Evolutionary conservation across 1,284 basidiomycete genomes (phyloP).

Genomic region (Psilocybe mexicana): DNA sequence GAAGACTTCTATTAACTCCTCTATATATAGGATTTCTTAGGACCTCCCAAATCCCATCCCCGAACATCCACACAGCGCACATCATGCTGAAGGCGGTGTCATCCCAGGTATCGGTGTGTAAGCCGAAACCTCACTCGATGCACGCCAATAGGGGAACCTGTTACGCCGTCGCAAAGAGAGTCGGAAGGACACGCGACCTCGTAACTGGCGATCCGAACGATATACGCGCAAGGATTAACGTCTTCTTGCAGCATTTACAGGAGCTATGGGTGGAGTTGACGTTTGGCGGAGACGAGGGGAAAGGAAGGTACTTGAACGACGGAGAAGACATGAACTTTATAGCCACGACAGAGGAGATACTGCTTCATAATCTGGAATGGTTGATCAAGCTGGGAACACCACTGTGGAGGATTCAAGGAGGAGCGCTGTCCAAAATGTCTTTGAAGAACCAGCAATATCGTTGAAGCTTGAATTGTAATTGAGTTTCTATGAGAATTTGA

Average conservation of each 20-base stretch:
- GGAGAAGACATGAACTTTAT: slow-evolving; percentile 4
- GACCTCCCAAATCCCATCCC: no score
- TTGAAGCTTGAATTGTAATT: no score
- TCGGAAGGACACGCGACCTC: not conserved
- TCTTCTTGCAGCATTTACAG: not conserved
- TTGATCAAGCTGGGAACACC: not conserved
- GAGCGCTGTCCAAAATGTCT: not conserved
- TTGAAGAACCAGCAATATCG: not conserved
- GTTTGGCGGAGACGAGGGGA: slow-evolving; percentile 5
- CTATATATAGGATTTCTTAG: no score
- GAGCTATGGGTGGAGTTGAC: slow-evolving; percentile 1
- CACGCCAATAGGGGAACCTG: slow-evolving; percentile 8
- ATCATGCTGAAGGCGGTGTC: not conserved
- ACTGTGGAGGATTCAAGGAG: slow-evolving; percentile 5
- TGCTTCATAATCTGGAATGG: slow-evolving; percentile 5
- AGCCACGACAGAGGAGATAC: not conserved
- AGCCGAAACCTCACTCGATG: slow-evolving; percentile 6
- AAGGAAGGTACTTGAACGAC: slow-evolving; percentile 1
- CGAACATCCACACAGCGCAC: no score
- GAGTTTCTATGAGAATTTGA: no score
- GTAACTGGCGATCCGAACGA: not conserved
- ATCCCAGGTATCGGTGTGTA: not conserved
- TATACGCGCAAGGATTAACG: not conserved
- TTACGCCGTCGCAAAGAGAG: slow-evolving; percentile 5
- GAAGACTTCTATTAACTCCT: no score